Base-by-base conservation (phyloP, 2,329 filamentous ascomycete genomes). In the Ascochyta koolunga region DNA sequence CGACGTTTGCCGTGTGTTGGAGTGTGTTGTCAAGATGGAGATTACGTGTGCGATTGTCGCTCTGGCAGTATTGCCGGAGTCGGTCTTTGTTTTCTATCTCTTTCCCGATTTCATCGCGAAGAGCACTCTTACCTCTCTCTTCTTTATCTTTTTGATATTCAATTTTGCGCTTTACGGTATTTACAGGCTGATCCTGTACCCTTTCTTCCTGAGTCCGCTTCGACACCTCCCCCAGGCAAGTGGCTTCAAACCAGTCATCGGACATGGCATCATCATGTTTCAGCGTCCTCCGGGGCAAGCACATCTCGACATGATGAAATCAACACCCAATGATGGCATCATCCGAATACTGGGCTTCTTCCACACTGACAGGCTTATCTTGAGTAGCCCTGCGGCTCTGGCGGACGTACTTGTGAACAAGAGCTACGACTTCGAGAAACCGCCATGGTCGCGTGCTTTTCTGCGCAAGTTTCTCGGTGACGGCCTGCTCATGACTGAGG, bases 381-480 rank as follows among this genome's bases (percentile, higher is more conserved):
- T 77, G 21, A 76, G 77, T 2, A 68, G 63, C 11, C 73, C 77
- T 5, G 69, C 70, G 13, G 77, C 79, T 2, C 60, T 83, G 5
- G 72, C 78, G n/a, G 82, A 83, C 31, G 72, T 84, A 10, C 76
- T 84, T 50, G 80, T 81, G 32, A 77, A 80, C 35, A 80, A 79
- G 33, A 78, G 77, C 4, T 83, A 84, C 50, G 81, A 84, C 54
- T 83, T 82, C 43, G 78, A 82, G 60, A 84, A 84, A 60, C 80
- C 81, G 5, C 67, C 67, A 39, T 71, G 70, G 38, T 62, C 74
- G 7, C 76, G 77, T 18, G 71, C 72, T 15, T 80, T 83, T 44
- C 65, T 84, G 13, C 71, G 76, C 0, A 73, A 75, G 1, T 78
- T 84, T 18, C 66, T 84, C 1, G 82, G 81, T 1, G 77, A 81